Percentiles rank a stretch among this genome's conserved stretches.
Evolutionary conservation across 495 filamentous ascomycete species (phyloP).

Genomic region (Baudoinia panamericana): DNA sequence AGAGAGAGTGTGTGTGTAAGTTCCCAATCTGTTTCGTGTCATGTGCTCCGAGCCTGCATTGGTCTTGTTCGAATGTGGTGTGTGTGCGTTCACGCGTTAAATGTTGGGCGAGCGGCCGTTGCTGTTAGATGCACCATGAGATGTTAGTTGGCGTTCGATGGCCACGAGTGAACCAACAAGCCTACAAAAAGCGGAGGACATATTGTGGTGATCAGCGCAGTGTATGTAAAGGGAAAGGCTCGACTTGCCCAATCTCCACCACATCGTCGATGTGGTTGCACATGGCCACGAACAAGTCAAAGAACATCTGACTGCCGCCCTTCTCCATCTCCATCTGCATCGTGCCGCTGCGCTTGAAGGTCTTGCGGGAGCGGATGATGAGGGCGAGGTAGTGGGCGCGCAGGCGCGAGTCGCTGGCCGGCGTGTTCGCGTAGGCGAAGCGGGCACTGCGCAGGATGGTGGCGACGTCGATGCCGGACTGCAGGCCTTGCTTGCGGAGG

Average conservation of each 20-base stretch:
- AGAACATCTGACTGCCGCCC: conserved; percentile 72
- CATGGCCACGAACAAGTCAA: conserved; percentile 94
- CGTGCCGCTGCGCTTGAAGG: conserved; percentile 89
- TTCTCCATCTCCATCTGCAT: conserved; percentile 97
- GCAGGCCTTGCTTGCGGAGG: conserved; percentile 82
- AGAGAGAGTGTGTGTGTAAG: not conserved
- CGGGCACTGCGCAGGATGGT: conserved; percentile 81
- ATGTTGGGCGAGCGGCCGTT: conserved; percentile 24
- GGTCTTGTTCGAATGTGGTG: not conserved
- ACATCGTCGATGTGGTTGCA: conserved; percentile 93
- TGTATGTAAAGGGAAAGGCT: conserved; percentile 8
- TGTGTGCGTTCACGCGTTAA: conserved; percentile 10
- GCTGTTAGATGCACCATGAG: conserved; percentile 12
- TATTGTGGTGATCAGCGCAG: not conserved
- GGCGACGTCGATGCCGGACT: conserved; percentile 68
- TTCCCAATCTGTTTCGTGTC: conserved; percentile 5
- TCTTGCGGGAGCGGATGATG: conserved; percentile 85
- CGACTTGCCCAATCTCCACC: conserved; percentile 42
- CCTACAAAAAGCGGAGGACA: not conserved
- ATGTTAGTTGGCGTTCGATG: conserved; percentile 5
- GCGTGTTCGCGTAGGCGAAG: conserved; percentile 88
- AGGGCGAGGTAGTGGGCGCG: conserved; percentile 90
- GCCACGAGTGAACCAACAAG: not conserved
- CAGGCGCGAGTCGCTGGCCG: conserved; percentile 74
- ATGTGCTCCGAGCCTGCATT: conserved; percentile 22